Evolutionary conservation across 1,139 yeast species (phyloP), one percentile per base, ranked within the genome.

Genomic region (Taphrina sp.): DNA sequence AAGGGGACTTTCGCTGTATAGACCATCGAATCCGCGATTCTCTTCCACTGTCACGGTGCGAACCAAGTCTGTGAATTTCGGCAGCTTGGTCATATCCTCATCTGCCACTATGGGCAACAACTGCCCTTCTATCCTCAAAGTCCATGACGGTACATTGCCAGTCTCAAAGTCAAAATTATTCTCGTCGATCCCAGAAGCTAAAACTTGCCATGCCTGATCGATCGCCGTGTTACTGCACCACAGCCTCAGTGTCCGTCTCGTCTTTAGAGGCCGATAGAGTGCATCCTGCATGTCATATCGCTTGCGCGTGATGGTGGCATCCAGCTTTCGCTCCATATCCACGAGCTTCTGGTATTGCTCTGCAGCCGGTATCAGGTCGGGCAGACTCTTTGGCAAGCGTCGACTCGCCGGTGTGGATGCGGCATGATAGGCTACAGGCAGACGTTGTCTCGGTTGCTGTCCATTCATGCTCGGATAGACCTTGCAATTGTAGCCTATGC

Each of bases 131-230:
- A 92, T 79, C 57, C 95, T 76, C 63, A 92, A 74, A 0, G 94
- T 85, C 96, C 96, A 92, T 3, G 80, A 67, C 5, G 94, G 79
- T 49, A 67, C 58, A 45, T 64, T 61, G 58, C 67, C 64, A 58
- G 66, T 62, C 59, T 64, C 66, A 63, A 67, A 64, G 59, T 65
- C 68, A 62, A 68, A 68, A 53, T 74, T 70, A 4, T 62, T 63
- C 35, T 65, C 69, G 26, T 20, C 26, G 26, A 42, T 29, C n/a
- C 47, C 47, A 26, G 36, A 31, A 17, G 16, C 22, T 22, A 61
- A 63, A 57, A 59, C 58, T 67, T 90, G 97, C 98, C 98, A 92
- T 44, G 94, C 88, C 71, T 92, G 97, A 68, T 87, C 86, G 61
- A 82, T 85, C 41, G 85, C 76, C 1, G 88, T 83, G 67, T 87